These are phyloP conservation scores for Euclidium syriacum DNA, from an alignment of 345 rosid species.

Conservation along the genomic window DNA sequence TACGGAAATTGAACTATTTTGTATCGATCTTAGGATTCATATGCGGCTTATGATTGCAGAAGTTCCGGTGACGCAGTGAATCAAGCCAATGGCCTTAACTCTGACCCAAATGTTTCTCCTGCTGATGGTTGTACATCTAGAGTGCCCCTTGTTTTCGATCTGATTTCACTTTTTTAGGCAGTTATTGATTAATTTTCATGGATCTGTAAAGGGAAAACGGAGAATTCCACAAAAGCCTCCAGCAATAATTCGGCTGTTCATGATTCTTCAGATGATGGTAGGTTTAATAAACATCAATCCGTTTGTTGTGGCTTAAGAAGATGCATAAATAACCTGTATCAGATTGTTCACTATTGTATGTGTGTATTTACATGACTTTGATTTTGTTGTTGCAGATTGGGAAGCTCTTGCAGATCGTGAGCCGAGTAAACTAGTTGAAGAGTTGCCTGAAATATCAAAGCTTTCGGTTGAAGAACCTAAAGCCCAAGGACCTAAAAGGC, in stretches of 20 bases:
- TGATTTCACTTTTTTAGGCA: neutral
- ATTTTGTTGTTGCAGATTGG: conserved; percentile 56
- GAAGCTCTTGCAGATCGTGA: conserved; percentile 77
- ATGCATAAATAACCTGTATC: neutral
- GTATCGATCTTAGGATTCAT: conserved; percentile 16
- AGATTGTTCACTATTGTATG: conserved; percentile 3
- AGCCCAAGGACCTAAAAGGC: conserved; percentile 60
- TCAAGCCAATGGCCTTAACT: neutral
- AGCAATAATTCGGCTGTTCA: conserved; percentile 26
- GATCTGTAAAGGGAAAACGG: conserved; percentile 30
- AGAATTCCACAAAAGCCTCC: conserved; percentile 11
- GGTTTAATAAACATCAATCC: neutral
- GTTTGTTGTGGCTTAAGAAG: neutral
- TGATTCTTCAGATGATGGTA: conserved; percentile 68
- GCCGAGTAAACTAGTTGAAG: conserved; percentile 46
- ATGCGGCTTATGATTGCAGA: conserved; percentile 20
- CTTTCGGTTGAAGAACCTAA: conserved; percentile 51
- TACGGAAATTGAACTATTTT: neutral
- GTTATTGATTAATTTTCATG: neutral
- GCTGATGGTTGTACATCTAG: conserved; percentile 32
- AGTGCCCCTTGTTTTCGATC: neutral
- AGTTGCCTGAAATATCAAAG: conserved; percentile 55
- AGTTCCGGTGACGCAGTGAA: conserved; percentile 22
- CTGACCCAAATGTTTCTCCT: conserved; percentile 17
- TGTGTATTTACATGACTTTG: neutral